Evolutionary conservation across 805 yeast species (phyloP).

Genomic region (Pichia cabralensis): DNA sequence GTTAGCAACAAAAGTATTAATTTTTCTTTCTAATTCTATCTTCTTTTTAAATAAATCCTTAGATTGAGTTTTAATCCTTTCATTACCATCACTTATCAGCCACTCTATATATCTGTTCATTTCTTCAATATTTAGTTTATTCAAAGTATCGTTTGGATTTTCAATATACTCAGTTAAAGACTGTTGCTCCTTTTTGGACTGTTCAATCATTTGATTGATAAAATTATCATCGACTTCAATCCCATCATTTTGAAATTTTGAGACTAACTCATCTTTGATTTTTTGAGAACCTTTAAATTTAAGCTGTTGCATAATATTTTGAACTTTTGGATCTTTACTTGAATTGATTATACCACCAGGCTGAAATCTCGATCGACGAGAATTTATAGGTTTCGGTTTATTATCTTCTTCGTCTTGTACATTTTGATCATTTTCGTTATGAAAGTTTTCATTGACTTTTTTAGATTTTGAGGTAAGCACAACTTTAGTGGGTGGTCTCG

Average conservation of each 20-base stretch:
- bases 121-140: slow-evolving; percentile 15
- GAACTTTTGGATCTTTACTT: not conserved
- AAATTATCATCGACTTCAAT: slow-evolving; percentile 23
- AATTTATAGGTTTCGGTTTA: no score
- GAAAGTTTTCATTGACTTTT: no score
- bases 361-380: no score
- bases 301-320: slow-evolving; percentile 3
- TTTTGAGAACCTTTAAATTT: slow-evolving; percentile 18
- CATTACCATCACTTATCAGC: slow-evolving; percentile 19
- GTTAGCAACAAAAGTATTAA: slow-evolving; percentile 6
- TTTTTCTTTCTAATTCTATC: slow-evolving; percentile 10
- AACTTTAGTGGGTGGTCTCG: no score
- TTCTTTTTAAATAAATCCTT: slow-evolving; percentile 2
- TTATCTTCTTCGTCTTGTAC: no score
- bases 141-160: slow-evolving; percentile 10
- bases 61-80: slow-evolving; percentile 11
- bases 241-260: slow-evolving; percentile 17
- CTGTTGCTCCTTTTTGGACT: slow-evolving; percentile 16
- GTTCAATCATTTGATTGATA: slow-evolving; percentile 19
- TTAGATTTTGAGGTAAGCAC: no score
- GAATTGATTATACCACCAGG: no score
- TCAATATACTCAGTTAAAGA: slow-evolving; percentile 9
- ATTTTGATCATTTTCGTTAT: no score
- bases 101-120: slow-evolving; percentile 18
- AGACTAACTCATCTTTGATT: slow-evolving; percentile 19